Evolutionary conservation across 108 stramenopile species (phyloP).

Genomic region (Parmales sp.): DNA sequence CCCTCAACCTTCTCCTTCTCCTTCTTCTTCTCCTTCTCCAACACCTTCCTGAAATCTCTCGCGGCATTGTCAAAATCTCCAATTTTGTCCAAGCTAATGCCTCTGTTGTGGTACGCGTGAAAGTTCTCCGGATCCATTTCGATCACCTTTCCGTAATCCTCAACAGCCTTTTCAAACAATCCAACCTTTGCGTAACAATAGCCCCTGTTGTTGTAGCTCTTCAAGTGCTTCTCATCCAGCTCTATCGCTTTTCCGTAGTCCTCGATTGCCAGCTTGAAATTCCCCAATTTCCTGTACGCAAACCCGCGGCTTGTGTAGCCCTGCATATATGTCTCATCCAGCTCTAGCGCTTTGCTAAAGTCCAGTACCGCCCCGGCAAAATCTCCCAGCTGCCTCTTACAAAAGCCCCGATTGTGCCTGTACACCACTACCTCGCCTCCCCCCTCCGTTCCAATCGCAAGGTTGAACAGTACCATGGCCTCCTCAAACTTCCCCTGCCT

Average conservation of each 20-base stretch:
- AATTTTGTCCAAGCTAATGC: conserved; percentile 22
- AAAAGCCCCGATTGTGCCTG: conserved; percentile 17
- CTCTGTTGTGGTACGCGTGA: conserved; percentile 31
- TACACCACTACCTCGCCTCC: background rate
- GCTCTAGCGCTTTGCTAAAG: conserved; percentile 14
- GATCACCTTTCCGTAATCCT: conserved; percentile 21
- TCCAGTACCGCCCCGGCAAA: conserved; percentile 18
- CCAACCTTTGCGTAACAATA: conserved; percentile 22
- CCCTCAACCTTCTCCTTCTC: background rate
- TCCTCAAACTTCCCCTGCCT: background rate
- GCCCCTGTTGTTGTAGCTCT: conserved; percentile 26
- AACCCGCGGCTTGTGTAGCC: conserved; percentile 23
- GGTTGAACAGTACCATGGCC: conserved; percentile 17
- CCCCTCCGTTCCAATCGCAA: background rate
- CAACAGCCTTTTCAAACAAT: conserved; percentile 13
- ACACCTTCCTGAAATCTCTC: conserved; percentile 14
- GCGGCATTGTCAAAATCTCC: conserved; percentile 21
- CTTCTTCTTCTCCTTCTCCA: conserved; percentile 2
- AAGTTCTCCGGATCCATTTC: conserved; percentile 7
- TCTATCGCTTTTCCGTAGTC: conserved; percentile 18
- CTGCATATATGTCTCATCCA: background rate
- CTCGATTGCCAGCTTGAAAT: conserved; percentile 13
- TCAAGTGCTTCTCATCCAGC: conserved; percentile 12
- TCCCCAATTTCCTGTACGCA: conserved; percentile 23
- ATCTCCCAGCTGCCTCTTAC: conserved; percentile 11